phyloP scores from a whole-genome alignment of 2,329 filamentous ascomycete genomes.

The Ophiocordyceps polyrhachis-furcata region DNA sequence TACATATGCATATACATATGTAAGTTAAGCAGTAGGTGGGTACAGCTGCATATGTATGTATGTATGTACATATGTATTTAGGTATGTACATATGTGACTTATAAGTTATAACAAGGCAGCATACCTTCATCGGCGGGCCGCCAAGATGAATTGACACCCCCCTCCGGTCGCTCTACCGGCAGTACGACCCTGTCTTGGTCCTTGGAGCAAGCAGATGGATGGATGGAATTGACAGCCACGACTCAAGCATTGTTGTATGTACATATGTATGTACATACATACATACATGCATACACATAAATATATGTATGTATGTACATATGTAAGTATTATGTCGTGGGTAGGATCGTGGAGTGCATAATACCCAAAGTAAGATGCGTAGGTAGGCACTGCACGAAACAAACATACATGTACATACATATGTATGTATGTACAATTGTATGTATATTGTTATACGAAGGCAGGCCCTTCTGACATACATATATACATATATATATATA shows the following conservation, averaged over 20 bases:
- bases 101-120: no score
- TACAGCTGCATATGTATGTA: no score
- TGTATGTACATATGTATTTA: background rate
- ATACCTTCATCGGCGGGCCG: background rate
- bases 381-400: no score
- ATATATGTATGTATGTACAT: background rate
- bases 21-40: no score
- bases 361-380: no score
- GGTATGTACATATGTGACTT: no score
- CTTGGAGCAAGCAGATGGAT: background rate
- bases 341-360: background rate
- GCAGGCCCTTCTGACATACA: no score
- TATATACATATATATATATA: no score
- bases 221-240: background rate
- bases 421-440: no score
- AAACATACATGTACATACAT: no score
- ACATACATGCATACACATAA: background rate
- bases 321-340: background rate
- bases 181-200: background rate
- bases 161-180: background rate
- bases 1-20: no score
- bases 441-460: no score
- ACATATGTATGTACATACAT: background rate
- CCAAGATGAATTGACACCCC: background rate
- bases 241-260: background rate